Conservation (phyloP, 2,329 filamentous ascomycete species). For the Cryphonectria carpinicola region DNA sequence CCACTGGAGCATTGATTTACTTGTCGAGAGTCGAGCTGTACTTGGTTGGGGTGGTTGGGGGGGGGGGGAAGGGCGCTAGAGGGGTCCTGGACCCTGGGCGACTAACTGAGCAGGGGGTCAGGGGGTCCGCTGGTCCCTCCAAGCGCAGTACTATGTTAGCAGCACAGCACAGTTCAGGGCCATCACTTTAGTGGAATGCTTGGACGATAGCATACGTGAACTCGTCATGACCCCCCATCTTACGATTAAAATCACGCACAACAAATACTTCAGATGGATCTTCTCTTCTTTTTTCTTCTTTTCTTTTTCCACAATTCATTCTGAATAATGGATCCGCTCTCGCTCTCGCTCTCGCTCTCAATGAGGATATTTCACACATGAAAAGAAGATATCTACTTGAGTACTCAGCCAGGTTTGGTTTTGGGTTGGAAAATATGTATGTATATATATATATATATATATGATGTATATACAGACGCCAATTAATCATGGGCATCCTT, state of each 20-base stretch:
- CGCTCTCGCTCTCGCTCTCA: background rate
- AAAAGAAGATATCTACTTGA: too few relatives aligned
- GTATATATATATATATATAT: background rate
- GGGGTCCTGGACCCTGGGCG: background rate
- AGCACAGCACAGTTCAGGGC: too few relatives aligned
- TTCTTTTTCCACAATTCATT: background rate
- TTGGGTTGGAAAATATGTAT: too few relatives aligned
- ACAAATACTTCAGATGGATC: too few relatives aligned
- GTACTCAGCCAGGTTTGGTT: background rate
- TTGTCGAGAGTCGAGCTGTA: background rate
- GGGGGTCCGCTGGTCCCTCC: too few relatives aligned
- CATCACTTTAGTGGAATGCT: too few relatives aligned
- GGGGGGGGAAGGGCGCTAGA: background rate
- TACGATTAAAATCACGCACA: too few relatives aligned
- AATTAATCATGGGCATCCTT: background rate
- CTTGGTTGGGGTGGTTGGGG: too few relatives aligned
- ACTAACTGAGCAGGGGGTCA: background rate
- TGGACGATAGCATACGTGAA: too few relatives aligned
- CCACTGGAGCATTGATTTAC: background rate
- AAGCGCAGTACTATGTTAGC: too few relatives aligned
- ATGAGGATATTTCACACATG: background rate
- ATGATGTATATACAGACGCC: conserved; percentile 4
- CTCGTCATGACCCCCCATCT: too few relatives aligned
- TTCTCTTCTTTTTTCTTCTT: background rate
- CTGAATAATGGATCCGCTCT: background rate